Base-by-base conservation (phyloP, 1,139 yeast species). In the Starmera stellimalicola region DNA sequence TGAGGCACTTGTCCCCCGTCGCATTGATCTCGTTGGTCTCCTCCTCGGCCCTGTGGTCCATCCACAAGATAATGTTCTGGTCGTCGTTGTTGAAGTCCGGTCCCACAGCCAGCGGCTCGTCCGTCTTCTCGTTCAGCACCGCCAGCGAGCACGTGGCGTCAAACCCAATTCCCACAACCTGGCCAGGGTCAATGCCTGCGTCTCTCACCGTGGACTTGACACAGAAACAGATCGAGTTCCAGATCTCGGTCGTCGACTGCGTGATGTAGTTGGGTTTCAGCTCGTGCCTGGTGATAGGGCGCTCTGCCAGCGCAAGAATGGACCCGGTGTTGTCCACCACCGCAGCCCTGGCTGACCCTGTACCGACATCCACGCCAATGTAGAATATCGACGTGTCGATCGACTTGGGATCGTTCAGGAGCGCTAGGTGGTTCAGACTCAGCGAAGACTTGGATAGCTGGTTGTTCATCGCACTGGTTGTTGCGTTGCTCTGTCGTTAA, bases 101-200 rank as follows among this genome's bases (percentile, higher is more conserved):
- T 11, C 98, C 98, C 12, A 88, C 97, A 1, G 81, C 85, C 30
- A 83, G 70, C 4, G 95, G 95, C 31, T 64, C 56, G 50, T 82
- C 87, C 27, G 70, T 63, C 16, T 65, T 57, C 43, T 80, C 83
- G 37, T 76, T 67, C 30, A 88, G 63, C 1, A 77, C 95, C 17
- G 87, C 95, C 40, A 91, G 65, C 2, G 97, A 91, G 58, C 98
- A 91, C 18, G 98, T 91, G 20, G 96, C 98, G 58, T 91, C 98
- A 49, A 88, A 91, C 1, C 97, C 97, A 44, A 91, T 74, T 37
- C 97, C 98, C 48, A 70, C 71, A 26, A 91, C 80, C 16, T 67
- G 65, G 5, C 60, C 50, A 2, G 83, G 76, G 34, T 79, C 79
- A 27, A 87, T 73, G 3, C 78, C 80, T 6, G 93, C 71, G 37